A percentile compares a stretch with the other conserved stretches of the same genome.
Evolutionary conservation across 441 rosid species (phyloP).

Genomic region (Jatropha podagrica): DNA sequence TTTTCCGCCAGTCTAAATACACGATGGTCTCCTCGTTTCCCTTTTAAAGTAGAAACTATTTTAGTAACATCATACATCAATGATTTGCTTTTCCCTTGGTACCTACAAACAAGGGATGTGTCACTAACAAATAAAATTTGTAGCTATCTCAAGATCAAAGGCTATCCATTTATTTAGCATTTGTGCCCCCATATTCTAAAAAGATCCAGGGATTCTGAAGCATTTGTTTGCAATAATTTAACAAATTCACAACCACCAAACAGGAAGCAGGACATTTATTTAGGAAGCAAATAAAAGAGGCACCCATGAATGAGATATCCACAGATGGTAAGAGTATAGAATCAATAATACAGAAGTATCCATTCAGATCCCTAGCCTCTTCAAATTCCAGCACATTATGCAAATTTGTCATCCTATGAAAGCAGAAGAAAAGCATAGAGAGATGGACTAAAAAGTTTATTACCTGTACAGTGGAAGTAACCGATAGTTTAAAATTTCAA

Average conservation of each 20-base stretch:
- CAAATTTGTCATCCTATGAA: slow-evolving; percentile 8
- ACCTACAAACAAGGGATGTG: slow-evolving; percentile 49
- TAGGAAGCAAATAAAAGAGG: slow-evolving; percentile 7
- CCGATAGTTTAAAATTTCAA: slow-evolving; percentile 92
- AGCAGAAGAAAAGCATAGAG: slow-evolving; percentile 16
- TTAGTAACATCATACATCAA: slow-evolving; percentile 96
- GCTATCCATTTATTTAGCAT: slow-evolving; percentile 4
- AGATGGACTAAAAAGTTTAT: slow-evolving; percentile 21
- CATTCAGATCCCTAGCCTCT: background rate
- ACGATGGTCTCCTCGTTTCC: slow-evolving; percentile 96
- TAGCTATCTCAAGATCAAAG: background rate
- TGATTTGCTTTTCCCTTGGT: slow-evolving; percentile 88
- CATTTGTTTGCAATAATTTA: background rate
- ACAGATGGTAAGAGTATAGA: background rate
- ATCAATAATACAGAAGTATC: slow-evolving; percentile 11
- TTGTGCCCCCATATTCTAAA: background rate
- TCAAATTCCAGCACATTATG: slow-evolving; percentile 1
- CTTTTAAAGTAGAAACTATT: slow-evolving; percentile 88
- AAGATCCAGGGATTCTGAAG: background rate
- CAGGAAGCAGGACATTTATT: background rate
- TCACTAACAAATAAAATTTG: background rate
- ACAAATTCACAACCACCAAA: slow-evolving; percentile 3
- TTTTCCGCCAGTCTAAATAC: slow-evolving; percentile 92
- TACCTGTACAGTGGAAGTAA: slow-evolving; percentile 98
- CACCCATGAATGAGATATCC: background rate